Conservation (phyloP, 2,329 filamentous ascomycete genomes). For the Cladosporium velox region DNA sequence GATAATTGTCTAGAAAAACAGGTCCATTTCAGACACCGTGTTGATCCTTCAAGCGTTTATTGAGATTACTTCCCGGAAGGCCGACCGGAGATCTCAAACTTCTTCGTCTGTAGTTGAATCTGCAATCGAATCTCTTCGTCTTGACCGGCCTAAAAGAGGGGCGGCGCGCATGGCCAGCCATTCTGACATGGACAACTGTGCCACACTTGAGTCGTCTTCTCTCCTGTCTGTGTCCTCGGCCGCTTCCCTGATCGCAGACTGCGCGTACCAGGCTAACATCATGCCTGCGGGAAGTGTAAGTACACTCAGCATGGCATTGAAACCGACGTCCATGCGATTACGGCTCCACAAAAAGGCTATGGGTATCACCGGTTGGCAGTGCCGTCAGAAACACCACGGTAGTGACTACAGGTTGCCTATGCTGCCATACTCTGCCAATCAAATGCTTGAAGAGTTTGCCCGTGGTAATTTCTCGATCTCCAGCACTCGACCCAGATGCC, state of each 20-base stretch:
- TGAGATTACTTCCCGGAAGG: too few relatives aligned
- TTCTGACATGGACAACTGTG: neutral
- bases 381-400: neutral
- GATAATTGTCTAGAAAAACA: too few relatives aligned
- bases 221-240: neutral
- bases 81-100: too few relatives aligned
- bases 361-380: neutral
- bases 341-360: neutral
- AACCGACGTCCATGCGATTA: neutral
- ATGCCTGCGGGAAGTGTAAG: neutral
- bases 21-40: too few relatives aligned
- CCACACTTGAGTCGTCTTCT: neutral
- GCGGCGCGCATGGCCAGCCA: neutral
- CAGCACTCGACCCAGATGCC: neutral
- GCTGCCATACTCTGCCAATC: neutral
- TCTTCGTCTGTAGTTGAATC: too few relatives aligned
- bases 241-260: neutral
- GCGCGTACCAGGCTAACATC: neutral
- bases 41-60: too few relatives aligned
- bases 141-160: neutral
- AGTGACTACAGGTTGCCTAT: neutral
- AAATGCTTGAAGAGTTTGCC: neutral
- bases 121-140: neutral
- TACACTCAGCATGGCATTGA: neutral
- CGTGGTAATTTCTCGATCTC: neutral